Percentiles rank a stretch among this genome's conserved stretches.
Conservation (phyloP, 2,329 filamentous ascomycete species). For the Ophiosphaerella herpotricha region DNA sequence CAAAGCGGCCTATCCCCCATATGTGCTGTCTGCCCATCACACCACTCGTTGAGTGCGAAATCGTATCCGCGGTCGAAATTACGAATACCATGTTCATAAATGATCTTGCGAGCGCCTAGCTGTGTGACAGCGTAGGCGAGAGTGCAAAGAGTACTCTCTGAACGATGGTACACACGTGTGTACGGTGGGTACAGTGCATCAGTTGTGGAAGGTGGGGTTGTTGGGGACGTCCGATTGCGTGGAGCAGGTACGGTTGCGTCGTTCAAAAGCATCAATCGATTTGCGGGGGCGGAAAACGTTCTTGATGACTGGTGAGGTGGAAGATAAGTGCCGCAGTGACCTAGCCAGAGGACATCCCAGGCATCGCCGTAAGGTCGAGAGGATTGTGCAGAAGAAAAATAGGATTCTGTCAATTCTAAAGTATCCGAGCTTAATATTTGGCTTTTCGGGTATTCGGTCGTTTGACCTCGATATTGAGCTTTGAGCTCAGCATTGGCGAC, state of each 20-base stretch:
- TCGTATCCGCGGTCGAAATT: conserved; percentile 32
- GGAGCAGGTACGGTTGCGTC: conserved; percentile 25
- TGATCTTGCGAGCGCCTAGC: conserved; percentile 28
- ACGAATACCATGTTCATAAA: conserved; percentile 33
- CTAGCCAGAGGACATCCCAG: conserved; percentile 49
- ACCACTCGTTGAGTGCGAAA: conserved; percentile 27
- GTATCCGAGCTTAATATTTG: background rate
- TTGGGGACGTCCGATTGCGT: background rate
- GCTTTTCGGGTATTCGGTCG: conserved; percentile 2
- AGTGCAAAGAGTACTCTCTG: conserved; percentile 25
- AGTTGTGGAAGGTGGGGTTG: conserved; percentile 20
- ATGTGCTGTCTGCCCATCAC: conserved; percentile 18
- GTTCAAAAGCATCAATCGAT: conserved; percentile 21
- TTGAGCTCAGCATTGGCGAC: conserved; percentile 2
- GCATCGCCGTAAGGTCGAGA: conserved; percentile 33
- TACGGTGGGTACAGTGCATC: conserved; percentile 23
- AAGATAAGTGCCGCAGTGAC: conserved; percentile 43
- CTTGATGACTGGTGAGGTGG: conserved; percentile 12
- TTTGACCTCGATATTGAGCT: conserved; percentile 1
- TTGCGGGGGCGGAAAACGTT: conserved; percentile 5
- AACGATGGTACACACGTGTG: conserved; percentile 25
- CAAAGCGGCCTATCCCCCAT: conserved; percentile 33
- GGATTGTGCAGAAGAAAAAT: conserved; percentile 7
- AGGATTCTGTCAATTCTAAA: conserved; percentile 15
- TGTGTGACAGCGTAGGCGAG: conserved; percentile 35